Evolutionary conservation across 2,329 filamentous ascomycete genomes (phyloP).

Genomic region (Trichoderma sp.): DNA sequence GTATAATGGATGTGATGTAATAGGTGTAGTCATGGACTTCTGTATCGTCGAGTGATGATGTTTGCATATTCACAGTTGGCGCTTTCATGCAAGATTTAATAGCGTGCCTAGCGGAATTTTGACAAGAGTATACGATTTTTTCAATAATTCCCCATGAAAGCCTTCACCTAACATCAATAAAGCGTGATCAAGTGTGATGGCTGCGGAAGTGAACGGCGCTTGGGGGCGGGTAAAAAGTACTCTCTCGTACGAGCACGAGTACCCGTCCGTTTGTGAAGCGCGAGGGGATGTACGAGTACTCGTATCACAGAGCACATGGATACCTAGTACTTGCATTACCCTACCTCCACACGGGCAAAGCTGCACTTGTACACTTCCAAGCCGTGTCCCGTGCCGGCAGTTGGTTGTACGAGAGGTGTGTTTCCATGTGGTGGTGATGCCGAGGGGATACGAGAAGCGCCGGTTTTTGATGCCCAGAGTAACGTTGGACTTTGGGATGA

Average conservation of each 20-base stretch:
- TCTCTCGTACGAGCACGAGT: background rate
- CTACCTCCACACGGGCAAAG: background rate
- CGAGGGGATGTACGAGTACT: background rate
- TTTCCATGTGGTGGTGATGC: background rate
- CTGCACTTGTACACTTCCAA: background rate
- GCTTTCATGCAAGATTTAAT: background rate
- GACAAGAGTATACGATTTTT: background rate
- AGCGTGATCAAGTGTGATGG: conserved; percentile 6
- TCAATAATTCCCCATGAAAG: background rate
- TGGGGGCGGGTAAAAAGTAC: conserved; percentile 2
- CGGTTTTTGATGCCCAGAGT: background rate
- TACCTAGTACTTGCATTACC: background rate
- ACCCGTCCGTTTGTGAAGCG: background rate
- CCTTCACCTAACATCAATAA: background rate
- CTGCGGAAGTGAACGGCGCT: background rate
- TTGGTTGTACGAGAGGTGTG: background rate
- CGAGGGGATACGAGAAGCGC: background rate
- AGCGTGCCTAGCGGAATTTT: background rate
- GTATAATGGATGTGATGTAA: background rate
- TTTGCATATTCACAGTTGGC: background rate
- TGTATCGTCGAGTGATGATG: background rate
- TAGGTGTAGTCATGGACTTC: background rate
- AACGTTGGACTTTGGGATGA: background rate
- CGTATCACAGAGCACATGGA: background rate
- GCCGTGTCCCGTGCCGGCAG: background rate